phyloP scores from a whole-genome alignment of 805 yeast genomes.

The Saturnispora galanensis region DNA sequence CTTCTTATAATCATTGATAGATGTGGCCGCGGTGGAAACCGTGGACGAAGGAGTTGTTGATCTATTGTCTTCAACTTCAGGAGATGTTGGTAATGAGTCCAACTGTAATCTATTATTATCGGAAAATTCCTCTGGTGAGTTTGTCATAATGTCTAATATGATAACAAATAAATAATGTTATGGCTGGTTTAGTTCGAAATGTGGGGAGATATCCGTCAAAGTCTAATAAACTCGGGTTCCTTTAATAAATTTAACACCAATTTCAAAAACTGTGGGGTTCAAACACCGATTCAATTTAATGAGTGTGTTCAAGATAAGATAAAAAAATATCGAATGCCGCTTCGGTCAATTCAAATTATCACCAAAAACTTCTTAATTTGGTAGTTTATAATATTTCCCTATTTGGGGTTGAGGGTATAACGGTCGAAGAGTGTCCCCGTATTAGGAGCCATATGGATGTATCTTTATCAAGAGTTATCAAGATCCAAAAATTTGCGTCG shows the following conservation, averaged over 20 bases:
- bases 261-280: slow-evolving; percentile 12
- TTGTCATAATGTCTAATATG: slow-evolving; percentile 1
- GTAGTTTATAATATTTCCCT: background rate
- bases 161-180: too few relatives aligned
- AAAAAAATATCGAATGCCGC: background rate
- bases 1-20: slow-evolving; percentile 3
- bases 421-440: too few relatives aligned
- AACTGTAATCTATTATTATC: slow-evolving; percentile 13
- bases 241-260: slow-evolving; percentile 15
- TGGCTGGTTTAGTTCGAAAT: slow-evolving; percentile 16
- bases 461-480: too few relatives aligned
- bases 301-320: slow-evolving; percentile 3
- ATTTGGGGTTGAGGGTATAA: too few relatives aligned
- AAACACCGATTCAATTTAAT: slow-evolving; percentile 5
- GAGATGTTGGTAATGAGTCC: slow-evolving; percentile 22
- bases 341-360: too few relatives aligned
- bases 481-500: slow-evolving; percentile 2
- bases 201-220: slow-evolving; percentile 30
- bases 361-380: background rate
- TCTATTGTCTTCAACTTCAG: slow-evolving; percentile 24
- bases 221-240: slow-evolving; percentile 21
- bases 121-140: slow-evolving; percentile 14
- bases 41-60: slow-evolving; percentile 35
- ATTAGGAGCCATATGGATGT: too few relatives aligned
- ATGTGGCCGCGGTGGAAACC: slow-evolving; percentile 8